Evolutionary conservation across 441 rosid genomes (phyloP).

Genomic region (Erodium trifolium): DNA sequence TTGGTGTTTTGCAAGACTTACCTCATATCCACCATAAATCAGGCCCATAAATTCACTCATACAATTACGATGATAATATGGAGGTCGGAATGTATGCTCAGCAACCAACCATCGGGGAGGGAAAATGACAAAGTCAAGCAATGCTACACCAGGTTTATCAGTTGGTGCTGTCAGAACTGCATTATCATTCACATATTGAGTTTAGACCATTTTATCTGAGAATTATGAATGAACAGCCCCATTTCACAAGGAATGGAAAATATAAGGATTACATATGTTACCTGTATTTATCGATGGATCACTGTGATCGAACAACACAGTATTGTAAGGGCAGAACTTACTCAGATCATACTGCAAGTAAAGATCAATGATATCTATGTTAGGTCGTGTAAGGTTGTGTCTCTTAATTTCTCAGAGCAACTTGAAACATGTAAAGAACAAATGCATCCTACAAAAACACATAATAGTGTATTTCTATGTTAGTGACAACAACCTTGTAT

Average conservation of each 20-base stretch:
- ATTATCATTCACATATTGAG: slow-evolving; percentile 15
- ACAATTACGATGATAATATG: slow-evolving; percentile 93
- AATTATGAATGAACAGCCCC: slow-evolving; percentile 14
- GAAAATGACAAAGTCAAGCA: slow-evolving; percentile 88
- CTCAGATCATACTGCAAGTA: slow-evolving; percentile 68
- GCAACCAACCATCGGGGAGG: slow-evolving; percentile 96
- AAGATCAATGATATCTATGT: background rate
- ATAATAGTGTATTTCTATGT: background rate
- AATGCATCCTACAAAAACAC: background rate
- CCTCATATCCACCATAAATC: slow-evolving; percentile 91
- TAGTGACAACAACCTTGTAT: slow-evolving; percentile 49
- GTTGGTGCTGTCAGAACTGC: slow-evolving; percentile 94
- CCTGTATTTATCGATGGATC: slow-evolving; percentile 96
- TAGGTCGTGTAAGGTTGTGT: slow-evolving; percentile 1
- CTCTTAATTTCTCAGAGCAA: background rate
- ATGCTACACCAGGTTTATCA: slow-evolving; percentile 93
- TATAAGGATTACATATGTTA: slow-evolving; percentile 11
- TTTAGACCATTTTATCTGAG: no score
- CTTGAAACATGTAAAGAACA: background rate
- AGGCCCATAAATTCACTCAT: slow-evolving; percentile 99
- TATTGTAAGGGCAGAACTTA: slow-evolving; percentile 89
- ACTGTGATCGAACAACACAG: slow-evolving; percentile 77
- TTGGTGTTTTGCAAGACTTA: slow-evolving; percentile 17
- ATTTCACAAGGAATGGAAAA: background rate
- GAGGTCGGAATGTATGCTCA: slow-evolving; percentile 94